Conservation (phyloP, 2,329 filamentous ascomycete genomes). For the Cladophialophora immunda region DNA sequence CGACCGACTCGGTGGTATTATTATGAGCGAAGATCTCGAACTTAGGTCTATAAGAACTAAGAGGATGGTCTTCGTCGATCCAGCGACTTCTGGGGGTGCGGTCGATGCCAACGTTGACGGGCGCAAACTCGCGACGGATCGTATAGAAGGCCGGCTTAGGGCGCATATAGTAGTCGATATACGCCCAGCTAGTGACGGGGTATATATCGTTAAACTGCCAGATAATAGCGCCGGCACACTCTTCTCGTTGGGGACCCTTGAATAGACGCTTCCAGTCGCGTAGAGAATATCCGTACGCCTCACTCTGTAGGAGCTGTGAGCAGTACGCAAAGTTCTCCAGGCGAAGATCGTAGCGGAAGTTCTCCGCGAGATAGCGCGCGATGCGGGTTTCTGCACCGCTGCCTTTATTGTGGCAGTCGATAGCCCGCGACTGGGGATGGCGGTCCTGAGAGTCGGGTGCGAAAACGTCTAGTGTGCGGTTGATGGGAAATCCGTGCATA, state of each 20-base stretch:
- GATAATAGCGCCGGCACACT: constrained; percentile 54
- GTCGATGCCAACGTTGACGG: constrained; percentile 63
- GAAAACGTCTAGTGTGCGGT: constrained; percentile 82
- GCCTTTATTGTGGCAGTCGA: constrained; percentile 97
- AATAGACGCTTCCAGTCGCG: constrained; percentile 61
- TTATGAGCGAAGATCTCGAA: constrained; percentile 20
- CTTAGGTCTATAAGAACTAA: background rate
- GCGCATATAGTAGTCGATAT: constrained; percentile 68
- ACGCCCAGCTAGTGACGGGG: constrained; percentile 70
- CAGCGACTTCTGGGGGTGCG: constrained; percentile 10
- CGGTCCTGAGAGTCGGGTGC: constrained; percentile 72
- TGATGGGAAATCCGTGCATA: constrained; percentile 87
- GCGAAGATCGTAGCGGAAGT: constrained; percentile 68
- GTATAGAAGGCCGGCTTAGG: constrained; percentile 70
- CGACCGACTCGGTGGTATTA: background rate
- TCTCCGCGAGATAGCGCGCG: constrained; percentile 87
- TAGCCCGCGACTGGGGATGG: constrained; percentile 81
- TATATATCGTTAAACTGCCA: constrained; percentile 62
- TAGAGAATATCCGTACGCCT: constrained; percentile 68
- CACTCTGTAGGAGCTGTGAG: constrained; percentile 68
- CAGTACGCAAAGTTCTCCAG: constrained; percentile 74
- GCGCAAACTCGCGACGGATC: constrained; percentile 65
- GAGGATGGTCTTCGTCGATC: constrained; percentile 11
- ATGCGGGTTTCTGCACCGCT: constrained; percentile 85
- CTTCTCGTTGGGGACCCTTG: constrained; percentile 50